phyloP scores from a whole-genome alignment of 1,139 yeast genomes.

The Yamadazyma songkhlaensis region DNA sequence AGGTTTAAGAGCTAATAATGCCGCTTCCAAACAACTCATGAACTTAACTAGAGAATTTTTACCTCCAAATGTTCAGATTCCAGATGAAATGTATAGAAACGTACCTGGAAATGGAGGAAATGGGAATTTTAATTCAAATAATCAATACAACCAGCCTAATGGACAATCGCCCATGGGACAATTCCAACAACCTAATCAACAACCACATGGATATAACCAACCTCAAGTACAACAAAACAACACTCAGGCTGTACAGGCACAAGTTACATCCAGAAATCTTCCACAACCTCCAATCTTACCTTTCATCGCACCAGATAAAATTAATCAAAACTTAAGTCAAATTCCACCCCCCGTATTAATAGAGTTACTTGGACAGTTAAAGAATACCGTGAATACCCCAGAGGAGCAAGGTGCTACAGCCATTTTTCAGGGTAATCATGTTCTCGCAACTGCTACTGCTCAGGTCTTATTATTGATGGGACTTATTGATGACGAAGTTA shows the following conservation, averaged over 20 bases:
- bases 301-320: conserved; percentile 49
- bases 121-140: not conserved
- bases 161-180: conserved; percentile 6
- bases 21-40: conserved; percentile 38
- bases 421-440: conserved; percentile 53
- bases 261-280: conserved; percentile 17
- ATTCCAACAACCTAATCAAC: not conserved
- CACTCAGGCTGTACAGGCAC: conserved; percentile 5
- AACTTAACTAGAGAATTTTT: conserved; percentile 40
- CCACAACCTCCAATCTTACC: conserved; percentile 48
- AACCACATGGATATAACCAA: not conserved
- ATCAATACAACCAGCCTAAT: not conserved
- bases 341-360: conserved; percentile 70
- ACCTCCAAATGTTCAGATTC: conserved; percentile 56
- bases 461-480: conserved; percentile 80
- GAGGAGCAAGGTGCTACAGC: conserved; percentile 50
- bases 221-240: conserved; percentile 6
- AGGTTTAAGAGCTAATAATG: conserved; percentile 41
- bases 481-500: conserved; percentile 61
- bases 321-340: conserved; percentile 52
- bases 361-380: conserved; percentile 63
- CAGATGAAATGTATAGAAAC: conserved; percentile 42
- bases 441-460: conserved; percentile 62
- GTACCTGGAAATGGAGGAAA: conserved; percentile 3
- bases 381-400: conserved; percentile 49